Evolutionary conservation across 768 basidiomycete genomes (phyloP).

Genomic region (Paxillus involutus): DNA sequence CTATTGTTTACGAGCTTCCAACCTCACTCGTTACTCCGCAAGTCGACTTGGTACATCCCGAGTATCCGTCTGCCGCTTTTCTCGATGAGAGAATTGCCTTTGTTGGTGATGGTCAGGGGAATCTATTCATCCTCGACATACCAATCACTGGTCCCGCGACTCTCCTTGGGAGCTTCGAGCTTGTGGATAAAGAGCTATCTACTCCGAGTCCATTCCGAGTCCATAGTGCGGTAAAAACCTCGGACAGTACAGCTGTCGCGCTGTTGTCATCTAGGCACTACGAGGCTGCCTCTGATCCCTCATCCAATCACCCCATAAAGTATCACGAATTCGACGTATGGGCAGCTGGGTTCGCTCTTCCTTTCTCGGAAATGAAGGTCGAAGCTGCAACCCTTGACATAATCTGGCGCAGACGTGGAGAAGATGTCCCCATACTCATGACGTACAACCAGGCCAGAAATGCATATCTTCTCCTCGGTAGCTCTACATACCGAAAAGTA

Average conservation of each 20-base stretch:
- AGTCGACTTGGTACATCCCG: constrained; percentile 45
- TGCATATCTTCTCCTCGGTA: constrained; percentile 58
- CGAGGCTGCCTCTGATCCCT: constrained; percentile 21
- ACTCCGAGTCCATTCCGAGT: constrained; percentile 39
- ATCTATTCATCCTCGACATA: constrained; percentile 58
- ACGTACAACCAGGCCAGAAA: constrained; percentile 45
- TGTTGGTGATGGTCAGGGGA: constrained; percentile 71
- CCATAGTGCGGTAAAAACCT: constrained; percentile 33
- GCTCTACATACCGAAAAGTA: constrained; percentile 51
- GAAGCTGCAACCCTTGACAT: constrained; percentile 45
- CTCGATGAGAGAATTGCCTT: constrained; percentile 48
- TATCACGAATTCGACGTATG: constrained; percentile 63
- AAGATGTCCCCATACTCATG: constrained; percentile 65
- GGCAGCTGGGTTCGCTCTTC: constrained; percentile 53
- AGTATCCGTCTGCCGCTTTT: constrained; percentile 76
- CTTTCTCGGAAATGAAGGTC: constrained; percentile 31
- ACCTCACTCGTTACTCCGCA: constrained; percentile 44
- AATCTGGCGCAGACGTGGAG: constrained; percentile 69
- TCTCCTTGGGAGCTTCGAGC: constrained; percentile 53
- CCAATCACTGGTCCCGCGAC: constrained; percentile 38
- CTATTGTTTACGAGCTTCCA: constrained; percentile 60
- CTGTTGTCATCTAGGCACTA: constrained; percentile 64
- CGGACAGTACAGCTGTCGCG: constrained; percentile 41
- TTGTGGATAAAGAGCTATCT: constrained; percentile 27
- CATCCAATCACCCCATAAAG: constrained; percentile 19